Conservation (phyloP, 2,329 filamentous ascomycete genomes). For the Pseudogymnoascus sp. region DNA sequence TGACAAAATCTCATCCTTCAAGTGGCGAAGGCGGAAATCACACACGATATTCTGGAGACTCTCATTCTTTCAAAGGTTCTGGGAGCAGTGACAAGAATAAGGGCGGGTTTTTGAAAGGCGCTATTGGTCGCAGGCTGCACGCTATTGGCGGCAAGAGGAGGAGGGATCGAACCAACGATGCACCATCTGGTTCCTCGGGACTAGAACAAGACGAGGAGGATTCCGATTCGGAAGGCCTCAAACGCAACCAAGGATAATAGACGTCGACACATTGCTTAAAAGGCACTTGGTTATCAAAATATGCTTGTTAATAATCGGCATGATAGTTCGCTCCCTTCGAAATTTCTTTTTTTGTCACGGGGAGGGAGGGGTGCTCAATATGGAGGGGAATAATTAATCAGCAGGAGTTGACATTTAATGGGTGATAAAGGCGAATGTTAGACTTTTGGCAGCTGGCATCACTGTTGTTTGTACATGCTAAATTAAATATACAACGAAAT, state of each 20-base stretch:
- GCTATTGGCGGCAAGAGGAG: slow-evolving; percentile 8
- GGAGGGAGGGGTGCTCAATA: neutral
- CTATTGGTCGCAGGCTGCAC: slow-evolving; percentile 7
- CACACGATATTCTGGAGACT: neutral
- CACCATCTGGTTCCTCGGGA: neutral
- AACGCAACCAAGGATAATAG: neutral
- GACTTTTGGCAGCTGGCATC: neutral
- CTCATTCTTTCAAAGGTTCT: neutral
- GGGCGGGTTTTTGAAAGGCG: slow-evolving; percentile 2
- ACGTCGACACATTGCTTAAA: neutral
- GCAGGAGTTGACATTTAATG: neutral
- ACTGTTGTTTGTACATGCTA: neutral
- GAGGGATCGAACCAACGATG: neutral
- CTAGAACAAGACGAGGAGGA: neutral
- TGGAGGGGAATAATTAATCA: neutral
- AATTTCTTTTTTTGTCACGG: neutral
- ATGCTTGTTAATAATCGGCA: neutral
- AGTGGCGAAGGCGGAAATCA: neutral
- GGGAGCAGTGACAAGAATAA: neutral
- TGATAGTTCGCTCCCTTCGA: neutral
- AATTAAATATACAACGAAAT: neutral
- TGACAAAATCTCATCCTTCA: neutral
- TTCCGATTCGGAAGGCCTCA: neutral
- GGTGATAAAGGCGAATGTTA: neutral
- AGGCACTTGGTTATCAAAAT: neutral